Evolutionary conservation across 2,329 filamentous ascomycete genomes (phyloP).

Genomic region (Rosellinia necatrix): DNA sequence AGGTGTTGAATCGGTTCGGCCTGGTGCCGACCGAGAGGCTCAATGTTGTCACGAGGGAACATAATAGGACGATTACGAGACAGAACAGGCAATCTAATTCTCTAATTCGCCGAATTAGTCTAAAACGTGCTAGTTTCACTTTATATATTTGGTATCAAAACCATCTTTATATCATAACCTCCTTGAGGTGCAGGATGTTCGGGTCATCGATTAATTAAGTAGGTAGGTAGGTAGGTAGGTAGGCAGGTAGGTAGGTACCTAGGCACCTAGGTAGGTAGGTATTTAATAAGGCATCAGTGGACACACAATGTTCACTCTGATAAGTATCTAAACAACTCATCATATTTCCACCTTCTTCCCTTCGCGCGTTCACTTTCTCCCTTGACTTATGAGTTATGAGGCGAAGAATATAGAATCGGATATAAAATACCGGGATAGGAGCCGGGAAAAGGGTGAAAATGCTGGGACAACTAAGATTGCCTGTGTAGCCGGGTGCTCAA

Average conservation of each 20-base stretch:
- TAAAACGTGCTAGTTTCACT: too few relatives aligned
- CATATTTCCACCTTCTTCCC: too few relatives aligned
- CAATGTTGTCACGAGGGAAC: background rate
- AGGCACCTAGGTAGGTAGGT: background rate
- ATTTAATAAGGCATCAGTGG: background rate
- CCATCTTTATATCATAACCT: too few relatives aligned
- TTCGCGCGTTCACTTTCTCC: too few relatives aligned
- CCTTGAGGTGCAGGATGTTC: too few relatives aligned
- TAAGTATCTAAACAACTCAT: background rate
- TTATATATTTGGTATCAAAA: too few relatives aligned
- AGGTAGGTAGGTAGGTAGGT: too few relatives aligned
- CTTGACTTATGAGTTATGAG: too few relatives aligned
- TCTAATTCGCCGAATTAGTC: too few relatives aligned
- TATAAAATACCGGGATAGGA: background rate
- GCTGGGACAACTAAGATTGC: conserved; percentile 16
- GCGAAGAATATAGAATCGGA: background rate
- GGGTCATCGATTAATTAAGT: too few relatives aligned
- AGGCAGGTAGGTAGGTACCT: background rate
- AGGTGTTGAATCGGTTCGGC: too few relatives aligned
- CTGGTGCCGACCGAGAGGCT: background rate
- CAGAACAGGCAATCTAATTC: too few relatives aligned
- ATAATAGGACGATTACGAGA: background rate
- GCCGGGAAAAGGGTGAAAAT: background rate
- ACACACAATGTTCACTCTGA: background rate
- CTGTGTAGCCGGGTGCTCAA: conserved; percentile 4